Evolutionary conservation across 2,329 filamentous ascomycete species (phyloP), one percentile per base, ranked within the genome.

Genomic region (Colletotrichum shisoi): DNA sequence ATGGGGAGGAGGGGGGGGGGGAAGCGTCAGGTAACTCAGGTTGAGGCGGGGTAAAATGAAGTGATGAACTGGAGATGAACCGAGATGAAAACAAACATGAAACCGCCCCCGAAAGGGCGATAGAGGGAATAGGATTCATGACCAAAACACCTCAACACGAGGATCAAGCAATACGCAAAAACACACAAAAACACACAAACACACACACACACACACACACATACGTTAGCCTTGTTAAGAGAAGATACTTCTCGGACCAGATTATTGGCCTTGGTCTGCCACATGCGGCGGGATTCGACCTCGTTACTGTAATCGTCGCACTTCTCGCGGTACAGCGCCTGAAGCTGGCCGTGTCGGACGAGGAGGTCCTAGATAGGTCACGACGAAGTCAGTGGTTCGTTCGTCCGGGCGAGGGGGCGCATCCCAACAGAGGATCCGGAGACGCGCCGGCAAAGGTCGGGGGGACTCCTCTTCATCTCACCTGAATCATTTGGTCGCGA

Each of bases 241-340:
- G 67, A 40, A 34, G 39, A 37, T 21, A 70, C 51, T 27, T 70
- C 63, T 11, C 52, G 52, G 3, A 49, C 51, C 11, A 57, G n/a
- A n/a, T 40, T 61, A 21, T 37, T 57, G 24, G 69, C 69, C 53
- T 70, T 70, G 9, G 64, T 56, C 51, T 71, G 70, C 70, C 70
- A 72, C 62, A 68, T 69, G 4, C 70, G 68, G 19, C 70, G 70
- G 4, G 68, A 71, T 17, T 70, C 70, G n/a, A 68, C 57, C 54
- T 72, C 71, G 53, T 70, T 71, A 15, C 61, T 57, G 63, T 69
- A 70, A 42, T 72, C 71, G 27, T 70, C 63, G 34, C 64, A 67
- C 31, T 71, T 71, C 31, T 69, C 68, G 17, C 60, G 48, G 42
- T 68, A 69, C 4, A 24, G 37, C 7, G 39, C 48, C 37, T 67